These are phyloP conservation scores for Talaromyces atroroseus DNA, from an alignment of 2,329 filamentous ascomycete species.

Conservation along the genomic window DNA sequence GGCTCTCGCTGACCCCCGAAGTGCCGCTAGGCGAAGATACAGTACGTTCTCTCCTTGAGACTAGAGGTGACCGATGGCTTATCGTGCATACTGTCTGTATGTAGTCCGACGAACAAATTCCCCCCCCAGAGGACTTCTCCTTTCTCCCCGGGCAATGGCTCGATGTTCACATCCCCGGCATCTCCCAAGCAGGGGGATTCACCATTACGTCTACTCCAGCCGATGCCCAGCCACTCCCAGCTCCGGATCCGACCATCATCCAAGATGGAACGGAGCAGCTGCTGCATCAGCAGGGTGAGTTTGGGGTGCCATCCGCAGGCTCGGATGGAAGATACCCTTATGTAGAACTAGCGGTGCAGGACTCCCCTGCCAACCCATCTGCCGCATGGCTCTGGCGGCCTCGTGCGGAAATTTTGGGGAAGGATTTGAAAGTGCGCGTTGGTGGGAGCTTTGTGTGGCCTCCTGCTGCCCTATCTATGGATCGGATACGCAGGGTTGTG, in stretches of 20 bases:
- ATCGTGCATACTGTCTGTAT: no score
- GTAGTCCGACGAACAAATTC: slow-evolving; percentile 5
- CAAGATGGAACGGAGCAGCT: slow-evolving; percentile 7
- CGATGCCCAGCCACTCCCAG: slow-evolving; percentile 38
- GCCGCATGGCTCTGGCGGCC: slow-evolving; percentile 71
- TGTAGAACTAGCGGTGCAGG: slow-evolving; percentile 74
- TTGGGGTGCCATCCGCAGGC: slow-evolving; percentile 18
- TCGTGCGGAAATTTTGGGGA: slow-evolving; percentile 50
- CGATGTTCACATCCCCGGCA: slow-evolving; percentile 68
- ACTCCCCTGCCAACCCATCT: slow-evolving; percentile 63
- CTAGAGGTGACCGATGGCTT: not conserved
- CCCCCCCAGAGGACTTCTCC: slow-evolving; percentile 38
- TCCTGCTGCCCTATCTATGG: slow-evolving; percentile 41
- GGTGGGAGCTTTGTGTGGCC: slow-evolving; percentile 81
- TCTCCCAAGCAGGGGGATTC: slow-evolving; percentile 73
- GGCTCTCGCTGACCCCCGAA: slow-evolving; percentile 52
- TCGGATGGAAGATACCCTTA: slow-evolving; percentile 41
- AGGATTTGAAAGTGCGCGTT: slow-evolving; percentile 61
- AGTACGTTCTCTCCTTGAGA: slow-evolving; percentile 42
- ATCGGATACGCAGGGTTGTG: slow-evolving; percentile 54
- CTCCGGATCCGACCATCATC: slow-evolving; percentile 16
- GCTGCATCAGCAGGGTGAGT: slow-evolving; percentile 16
- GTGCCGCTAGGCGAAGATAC: slow-evolving; percentile 27
- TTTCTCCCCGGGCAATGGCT: slow-evolving; percentile 86
- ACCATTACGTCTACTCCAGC: slow-evolving; percentile 75